Conservation (phyloP, 441 rosid species). For the Populus hybrid region DNA sequence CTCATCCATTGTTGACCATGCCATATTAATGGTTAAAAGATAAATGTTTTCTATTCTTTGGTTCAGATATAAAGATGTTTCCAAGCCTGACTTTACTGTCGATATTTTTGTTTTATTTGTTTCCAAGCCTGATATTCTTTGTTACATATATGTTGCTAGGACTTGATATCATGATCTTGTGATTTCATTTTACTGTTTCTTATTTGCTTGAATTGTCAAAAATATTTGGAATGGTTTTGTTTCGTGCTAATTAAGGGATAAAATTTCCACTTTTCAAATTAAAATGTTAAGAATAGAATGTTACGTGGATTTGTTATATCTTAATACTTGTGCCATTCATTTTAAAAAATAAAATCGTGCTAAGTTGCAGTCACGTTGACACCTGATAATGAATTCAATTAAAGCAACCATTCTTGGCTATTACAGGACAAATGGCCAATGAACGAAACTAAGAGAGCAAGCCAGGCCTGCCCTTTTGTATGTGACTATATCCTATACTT, state of each 20-base stretch:
- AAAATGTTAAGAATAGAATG: background rate
- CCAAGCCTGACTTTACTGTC: background rate
- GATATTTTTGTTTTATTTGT: no score
- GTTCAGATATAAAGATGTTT: background rate
- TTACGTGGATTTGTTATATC: background rate
- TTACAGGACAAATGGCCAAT: background rate
- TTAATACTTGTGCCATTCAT: background rate
- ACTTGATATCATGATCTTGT: background rate
- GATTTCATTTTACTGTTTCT: background rate
- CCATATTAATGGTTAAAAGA: background rate
- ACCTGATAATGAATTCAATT: background rate
- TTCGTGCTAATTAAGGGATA: background rate
- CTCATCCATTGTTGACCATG: background rate
- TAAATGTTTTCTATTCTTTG: background rate
- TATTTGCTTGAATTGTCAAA: background rate
- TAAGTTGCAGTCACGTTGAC: background rate
- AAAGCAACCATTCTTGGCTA: background rate
- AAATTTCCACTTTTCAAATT: background rate
- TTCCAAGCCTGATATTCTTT: no score
- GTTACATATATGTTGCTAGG: background rate
- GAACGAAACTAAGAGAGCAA: background rate
- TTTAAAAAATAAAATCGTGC: background rate
- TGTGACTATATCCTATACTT: background rate
- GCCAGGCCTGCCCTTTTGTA: background rate
- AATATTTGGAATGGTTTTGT: background rate